These are phyloP conservation scores for Citrullus amarus DNA, from an alignment of 306 rosid genomes.

Conservation along the genomic window DNA sequence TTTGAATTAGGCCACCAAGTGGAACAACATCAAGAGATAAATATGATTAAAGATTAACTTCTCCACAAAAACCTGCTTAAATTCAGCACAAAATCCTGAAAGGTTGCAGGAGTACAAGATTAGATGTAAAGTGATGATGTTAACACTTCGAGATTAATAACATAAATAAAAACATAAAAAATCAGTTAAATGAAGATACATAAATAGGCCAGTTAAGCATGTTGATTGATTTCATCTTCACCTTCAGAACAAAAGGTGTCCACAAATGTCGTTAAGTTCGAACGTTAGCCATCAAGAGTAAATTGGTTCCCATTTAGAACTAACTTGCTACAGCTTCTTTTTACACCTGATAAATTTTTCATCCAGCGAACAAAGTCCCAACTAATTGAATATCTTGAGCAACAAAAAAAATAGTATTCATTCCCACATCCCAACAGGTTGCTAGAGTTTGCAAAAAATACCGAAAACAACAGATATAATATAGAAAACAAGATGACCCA, in stretches of 20 bases:
- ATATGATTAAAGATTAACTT: conserved; percentile 9
- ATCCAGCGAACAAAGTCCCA: background rate
- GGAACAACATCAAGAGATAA: background rate
- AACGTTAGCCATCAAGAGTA: background rate
- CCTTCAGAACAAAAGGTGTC: background rate
- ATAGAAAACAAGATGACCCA: background rate
- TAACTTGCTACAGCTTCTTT: background rate
- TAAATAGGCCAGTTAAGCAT: background rate
- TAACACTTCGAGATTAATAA: background rate
- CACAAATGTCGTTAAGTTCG: background rate
- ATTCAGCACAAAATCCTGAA: conserved; percentile 18
- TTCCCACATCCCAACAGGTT: background rate
- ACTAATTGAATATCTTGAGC: background rate
- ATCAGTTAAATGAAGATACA: background rate
- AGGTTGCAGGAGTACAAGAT: background rate
- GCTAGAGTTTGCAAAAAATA: background rate
- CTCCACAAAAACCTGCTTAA: conserved; percentile 10
- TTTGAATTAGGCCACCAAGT: background rate
- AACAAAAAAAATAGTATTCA: background rate
- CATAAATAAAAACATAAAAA: background rate
- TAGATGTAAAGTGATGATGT: conserved; percentile 4
- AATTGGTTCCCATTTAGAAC: background rate
- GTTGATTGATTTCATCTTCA: background rate
- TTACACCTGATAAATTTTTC: background rate
- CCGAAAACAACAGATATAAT: background rate